Conservation (phyloP, 176 grass and related monocot species). For the Triticum dicoccoides region DNA sequence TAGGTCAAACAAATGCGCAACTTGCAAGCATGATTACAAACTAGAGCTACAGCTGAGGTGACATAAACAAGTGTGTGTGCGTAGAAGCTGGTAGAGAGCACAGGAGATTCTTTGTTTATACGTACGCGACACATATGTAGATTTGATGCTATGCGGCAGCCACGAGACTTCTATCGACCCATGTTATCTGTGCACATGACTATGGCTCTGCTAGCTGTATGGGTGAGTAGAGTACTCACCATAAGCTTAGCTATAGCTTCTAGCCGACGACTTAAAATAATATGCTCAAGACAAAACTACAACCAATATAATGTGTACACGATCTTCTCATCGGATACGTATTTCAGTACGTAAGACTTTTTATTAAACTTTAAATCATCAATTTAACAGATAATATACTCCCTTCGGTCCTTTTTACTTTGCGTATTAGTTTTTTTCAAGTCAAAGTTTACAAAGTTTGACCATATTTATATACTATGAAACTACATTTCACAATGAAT, state of each 20-base stretch:
- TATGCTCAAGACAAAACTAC: not conserved
- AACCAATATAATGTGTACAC: not conserved
- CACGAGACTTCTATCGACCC: not conserved
- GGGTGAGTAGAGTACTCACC: not conserved
- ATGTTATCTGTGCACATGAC: not conserved
- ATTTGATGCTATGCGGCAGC: slow-evolving; percentile 1
- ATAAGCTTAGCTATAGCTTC: not conserved
- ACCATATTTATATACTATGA: too few species aligned
- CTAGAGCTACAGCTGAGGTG: not conserved
- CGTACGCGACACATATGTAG: not conserved
- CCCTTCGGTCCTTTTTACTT: too few species aligned
- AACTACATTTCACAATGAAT: too few species aligned
- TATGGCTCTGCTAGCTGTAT: not conserved
- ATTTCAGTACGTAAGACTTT: not conserved
- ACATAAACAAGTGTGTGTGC: not conserved
- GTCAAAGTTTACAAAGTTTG: too few species aligned
- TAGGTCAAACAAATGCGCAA: not conserved
- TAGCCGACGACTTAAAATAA: not conserved
- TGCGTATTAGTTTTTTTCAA: too few species aligned
- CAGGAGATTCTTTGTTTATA: not conserved
- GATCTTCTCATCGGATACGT: not conserved
- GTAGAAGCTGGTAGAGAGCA: not conserved
- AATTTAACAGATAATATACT: too few species aligned
- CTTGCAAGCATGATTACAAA: not conserved
- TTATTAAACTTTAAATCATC: too few species aligned